phyloP scores from a whole-genome alignment of 129 eudicot species.

The Artemisia annua region DNA sequence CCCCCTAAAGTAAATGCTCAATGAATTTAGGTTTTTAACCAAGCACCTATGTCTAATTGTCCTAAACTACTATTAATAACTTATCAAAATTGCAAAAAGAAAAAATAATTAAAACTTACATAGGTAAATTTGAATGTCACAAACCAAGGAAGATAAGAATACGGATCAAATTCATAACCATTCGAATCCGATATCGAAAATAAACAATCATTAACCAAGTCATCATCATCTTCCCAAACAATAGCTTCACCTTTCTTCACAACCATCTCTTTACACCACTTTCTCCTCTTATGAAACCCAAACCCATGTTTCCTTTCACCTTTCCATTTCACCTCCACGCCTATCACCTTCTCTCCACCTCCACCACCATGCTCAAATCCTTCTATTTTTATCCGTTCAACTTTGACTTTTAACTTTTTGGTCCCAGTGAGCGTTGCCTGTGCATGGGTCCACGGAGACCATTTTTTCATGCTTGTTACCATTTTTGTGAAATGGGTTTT shows the following conservation, averaged over 20 bases:
- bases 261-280: slow-evolving; percentile 31
- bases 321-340: slow-evolving; percentile 60
- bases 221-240: slow-evolving; percentile 58
- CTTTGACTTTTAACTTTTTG: slow-evolving; percentile 47
- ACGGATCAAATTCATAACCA: slow-evolving; percentile 7
- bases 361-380: slow-evolving; percentile 34
- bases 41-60: too few relatives aligned
- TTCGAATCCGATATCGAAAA: slow-evolving; percentile 28
- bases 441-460: slow-evolving; percentile 51
- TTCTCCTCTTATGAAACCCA: slow-evolving; percentile 40
- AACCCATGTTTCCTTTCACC: slow-evolving; percentile 49
- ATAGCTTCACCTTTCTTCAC: slow-evolving; percentile 38
- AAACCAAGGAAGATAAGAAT: slow-evolving; percentile 52
- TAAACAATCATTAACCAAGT: slow-evolving; percentile 42
- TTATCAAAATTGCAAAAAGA: background rate
- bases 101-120: slow-evolving; percentile 38
- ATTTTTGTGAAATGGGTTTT: slow-evolving; percentile 8
- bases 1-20: too few relatives aligned
- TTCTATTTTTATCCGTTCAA: slow-evolving; percentile 50
- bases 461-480: slow-evolving; percentile 46
- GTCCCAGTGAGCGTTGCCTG: slow-evolving; percentile 19
- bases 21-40: too few relatives aligned
- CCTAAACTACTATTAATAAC: too few relatives aligned
- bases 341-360: slow-evolving; percentile 43
- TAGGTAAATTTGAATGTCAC: slow-evolving; percentile 46